Evolutionary conservation across 176 grass and related monocot species (phyloP), one percentile per base, ranked within the genome.

Genomic region (Aechmea fasciata): DNA sequence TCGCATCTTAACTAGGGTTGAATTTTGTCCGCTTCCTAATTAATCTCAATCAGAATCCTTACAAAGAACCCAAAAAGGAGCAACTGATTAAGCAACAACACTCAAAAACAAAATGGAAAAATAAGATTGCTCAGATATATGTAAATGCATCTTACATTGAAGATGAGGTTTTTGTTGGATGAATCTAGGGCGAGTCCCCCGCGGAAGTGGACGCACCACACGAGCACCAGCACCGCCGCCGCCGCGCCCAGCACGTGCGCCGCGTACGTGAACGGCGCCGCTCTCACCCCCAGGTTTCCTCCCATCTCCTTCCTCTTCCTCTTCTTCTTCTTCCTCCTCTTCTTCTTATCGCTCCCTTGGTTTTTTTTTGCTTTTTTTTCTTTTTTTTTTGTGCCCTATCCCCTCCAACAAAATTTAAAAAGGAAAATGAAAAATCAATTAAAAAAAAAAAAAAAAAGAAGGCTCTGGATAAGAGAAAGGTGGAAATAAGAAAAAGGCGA

Each of bases 161-260:
- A 97, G 82, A 97, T 84, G 82, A 93, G 89, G 71, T 83, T 87
- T 88, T 97, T 97, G 79, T 97, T 85, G 47, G 51, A 52, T 1
- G 84, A 83, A n/a, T 79, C 79, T 69, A 97, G 68, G 47, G 89
- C 89, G 59, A 97, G 82, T 51, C 94, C 94, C 22, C 94, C 94
- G 49, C 84, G 87, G 89, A 93, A 99, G 76, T 77, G 63, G 80
- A 93, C 65, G 82, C 86, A 85, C 89, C 94, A 99, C 28, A 93
- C 84, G 50, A 93, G 84, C 59, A 99, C 87, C 82, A 93, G 59
- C 77, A 57, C 84, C 48, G 89, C 94, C 64, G 87, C 50, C 73
- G 33, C 73, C 48, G 25, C 79, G 7, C 66, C 83, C 53, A 96
- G 88, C 50, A 66, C 76, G 78, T 92, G 88, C 63, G 92, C 61